Evolutionary conservation across 306 rosid species (phyloP).

Genomic region (Begonia masoniana): DNA sequence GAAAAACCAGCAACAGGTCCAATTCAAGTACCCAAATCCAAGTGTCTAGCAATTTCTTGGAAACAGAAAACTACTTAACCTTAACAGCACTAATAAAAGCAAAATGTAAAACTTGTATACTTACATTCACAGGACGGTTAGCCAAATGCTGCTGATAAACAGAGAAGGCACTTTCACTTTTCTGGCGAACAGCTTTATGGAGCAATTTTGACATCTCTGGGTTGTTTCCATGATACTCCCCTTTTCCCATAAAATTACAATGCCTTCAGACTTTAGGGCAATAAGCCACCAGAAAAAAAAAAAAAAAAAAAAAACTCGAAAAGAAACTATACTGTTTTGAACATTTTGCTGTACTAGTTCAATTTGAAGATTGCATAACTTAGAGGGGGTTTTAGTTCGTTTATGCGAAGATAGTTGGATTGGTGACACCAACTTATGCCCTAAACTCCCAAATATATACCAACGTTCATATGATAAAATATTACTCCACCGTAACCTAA

Average conservation of each 20-base stretch:
- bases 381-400: too few species aligned
- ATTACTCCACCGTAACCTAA: too few species aligned
- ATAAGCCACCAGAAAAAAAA: neutral
- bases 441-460: too few species aligned
- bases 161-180: constrained; percentile 82
- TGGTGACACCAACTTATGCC: too few species aligned
- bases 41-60: neutral
- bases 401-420: too few species aligned
- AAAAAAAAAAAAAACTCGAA: neutral
- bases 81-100: neutral
- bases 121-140: constrained; percentile 90
- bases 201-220: constrained; percentile 99
- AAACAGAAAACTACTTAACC: too few species aligned
- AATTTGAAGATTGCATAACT: too few species aligned
- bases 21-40: too few species aligned
- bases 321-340: constrained; percentile 1
- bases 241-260: constrained; percentile 24
- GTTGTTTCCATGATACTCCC: constrained; percentile 98
- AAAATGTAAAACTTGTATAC: constrained; percentile 17
- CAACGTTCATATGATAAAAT: too few species aligned
- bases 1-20: neutral
- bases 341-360: too few species aligned
- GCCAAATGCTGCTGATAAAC: constrained; percentile 98
- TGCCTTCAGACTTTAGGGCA: constrained; percentile 1
- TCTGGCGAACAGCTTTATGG: constrained; percentile 99